Evolutionary conservation across 2,329 filamentous ascomycete species (phyloP), one percentile per base, ranked within the genome.

Genomic region (Beauveria varroae): DNA sequence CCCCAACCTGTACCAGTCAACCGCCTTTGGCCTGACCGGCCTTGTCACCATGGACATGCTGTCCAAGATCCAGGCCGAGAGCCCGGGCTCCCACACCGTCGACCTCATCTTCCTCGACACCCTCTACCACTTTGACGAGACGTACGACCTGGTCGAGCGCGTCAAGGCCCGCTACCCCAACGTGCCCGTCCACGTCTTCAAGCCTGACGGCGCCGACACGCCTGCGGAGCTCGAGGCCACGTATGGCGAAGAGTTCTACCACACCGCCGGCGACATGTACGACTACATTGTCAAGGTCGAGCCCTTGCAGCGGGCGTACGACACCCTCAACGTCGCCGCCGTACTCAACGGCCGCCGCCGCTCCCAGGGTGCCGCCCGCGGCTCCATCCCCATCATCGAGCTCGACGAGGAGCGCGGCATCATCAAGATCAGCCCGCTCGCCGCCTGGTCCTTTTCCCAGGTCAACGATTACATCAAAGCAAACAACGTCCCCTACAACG

Each of bases 231-330:
- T 99, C 70, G 89, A 91, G 73, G 79, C 83, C 64, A 87, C 86
- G 69, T 91, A 97, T 72, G 95, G 95, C 70, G 81, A 87, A 72
- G 85, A 86, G 66, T 79, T 98, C 53, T 99, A 93, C 87, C 89
- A 96, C 73, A 84, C 80, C 37, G 88, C 95, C 66, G 84, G 92
- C 55, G 90, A 97, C 70, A 84, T 93, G 70, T 99, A 99, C 77
- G 95, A 99, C 81, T 98, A 91, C 82, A 82, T 95, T 65, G 95
- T 93, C 78, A 99, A 99, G 81, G 95, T 99, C 54, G 95, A 99
- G 80, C 95, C 95, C 18, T 91, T 93, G 60, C 88, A 96, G 77
- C 87, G 95, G 64, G 91, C 95, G 7, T 98, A 97, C 76, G 81
- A 87, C 20, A 89, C 96, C 65, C 84, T 98, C 63, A 85, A 89